Evolutionary conservation across 176 grass and related monocot species (phyloP), one percentile per base, ranked within the genome.

Genomic region (Zoysia pacifica): DNA sequence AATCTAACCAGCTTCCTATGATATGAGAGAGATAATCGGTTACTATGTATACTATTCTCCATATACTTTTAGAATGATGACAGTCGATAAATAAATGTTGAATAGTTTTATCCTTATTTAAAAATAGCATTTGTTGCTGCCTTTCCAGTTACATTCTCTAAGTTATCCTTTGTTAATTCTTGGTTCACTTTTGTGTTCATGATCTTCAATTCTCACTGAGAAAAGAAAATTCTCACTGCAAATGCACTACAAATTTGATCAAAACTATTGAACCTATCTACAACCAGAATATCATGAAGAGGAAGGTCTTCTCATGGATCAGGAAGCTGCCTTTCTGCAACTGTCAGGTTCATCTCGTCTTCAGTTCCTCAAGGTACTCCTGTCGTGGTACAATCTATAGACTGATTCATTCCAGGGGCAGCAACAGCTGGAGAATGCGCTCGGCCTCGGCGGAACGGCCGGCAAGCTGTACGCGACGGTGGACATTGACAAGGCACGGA

Each of bases 401-500:
- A 45, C 39, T 35, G 5, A 40, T 18, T 35, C 45, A 7, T 9
- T 52, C 50, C 19, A 28, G 59, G 10, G 37, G 42, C 43, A 45
- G 62, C 81, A 87, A 36, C 45, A 77, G 50, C 10, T 87, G 7
- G 83, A 88, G 82, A 88, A 74, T 5, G 39, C 74, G 37, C 4
- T 77, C 0, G 72, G 84, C 11, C 45, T 73, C 0, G 80, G 73
- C 46, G 13, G 9, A 18, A 81, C 15, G 46, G 48, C 54, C 12
- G 82, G 69, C 15, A 92, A 80, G 43, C 81, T 97, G 13, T 94
- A 92, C 49, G 95, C 91, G 79, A 97, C 95, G 76, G 62, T 97
- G 48, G 95, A 94, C 84, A 84, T 97, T 80, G 90, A 97, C 84
- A 97, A 93, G 85, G 92, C 95, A 2, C 87, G 91, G 8, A 80